Conservation (phyloP, 2,329 filamentous ascomycete genomes). For the Colletotrichum sp. region DNA sequence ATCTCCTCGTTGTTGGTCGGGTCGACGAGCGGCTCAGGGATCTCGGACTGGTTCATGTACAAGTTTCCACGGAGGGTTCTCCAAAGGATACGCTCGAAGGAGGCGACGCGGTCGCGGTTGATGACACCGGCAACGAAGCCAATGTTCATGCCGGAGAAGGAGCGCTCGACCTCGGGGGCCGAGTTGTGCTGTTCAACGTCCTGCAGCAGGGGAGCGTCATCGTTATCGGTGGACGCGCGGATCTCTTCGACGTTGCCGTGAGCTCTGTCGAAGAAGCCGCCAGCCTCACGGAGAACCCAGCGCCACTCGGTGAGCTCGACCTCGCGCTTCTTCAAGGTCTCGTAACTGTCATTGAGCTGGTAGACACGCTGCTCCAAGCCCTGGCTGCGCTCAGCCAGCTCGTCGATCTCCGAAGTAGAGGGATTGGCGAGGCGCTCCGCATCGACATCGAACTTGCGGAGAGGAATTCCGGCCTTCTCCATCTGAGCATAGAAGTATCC, state of each 20-base stretch:
- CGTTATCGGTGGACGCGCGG: slow-evolving; percentile 84
- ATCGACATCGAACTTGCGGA: slow-evolving; percentile 92
- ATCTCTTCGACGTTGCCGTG: slow-evolving; percentile 98
- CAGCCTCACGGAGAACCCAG: slow-evolving; percentile 95
- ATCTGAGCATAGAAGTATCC: slow-evolving; percentile 96
- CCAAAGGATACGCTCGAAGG: slow-evolving; percentile 98
- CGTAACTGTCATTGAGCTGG: slow-evolving; percentile 96
- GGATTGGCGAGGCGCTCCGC: slow-evolving; percentile 85
- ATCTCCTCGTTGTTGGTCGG: slow-evolving; percentile 90
- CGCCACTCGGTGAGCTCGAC: slow-evolving; percentile 98
- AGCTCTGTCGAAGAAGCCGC: slow-evolving; percentile 95
- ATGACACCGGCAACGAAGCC: slow-evolving; percentile 98
- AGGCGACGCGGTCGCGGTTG: slow-evolving; percentile 86
- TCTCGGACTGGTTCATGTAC: slow-evolving; percentile 99
- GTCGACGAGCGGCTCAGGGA: slow-evolving; percentile 90
- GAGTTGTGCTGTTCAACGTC: slow-evolving; percentile 86
- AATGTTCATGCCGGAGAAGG: slow-evolving; percentile 98
- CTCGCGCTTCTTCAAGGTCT: slow-evolving; percentile 97
- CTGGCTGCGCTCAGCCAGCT: slow-evolving; percentile 90
- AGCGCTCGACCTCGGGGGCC: slow-evolving; percentile 75
- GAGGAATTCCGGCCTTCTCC: slow-evolving; percentile 86
- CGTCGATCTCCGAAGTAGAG: slow-evolving; percentile 93
- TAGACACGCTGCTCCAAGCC: slow-evolving; percentile 89
- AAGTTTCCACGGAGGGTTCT: slow-evolving; percentile 95
- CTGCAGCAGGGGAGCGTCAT: slow-evolving; percentile 90